Base-by-base conservation (phyloP, 2,329 filamentous ascomycete genomes). In the Pestalotiopsis sp. region DNA sequence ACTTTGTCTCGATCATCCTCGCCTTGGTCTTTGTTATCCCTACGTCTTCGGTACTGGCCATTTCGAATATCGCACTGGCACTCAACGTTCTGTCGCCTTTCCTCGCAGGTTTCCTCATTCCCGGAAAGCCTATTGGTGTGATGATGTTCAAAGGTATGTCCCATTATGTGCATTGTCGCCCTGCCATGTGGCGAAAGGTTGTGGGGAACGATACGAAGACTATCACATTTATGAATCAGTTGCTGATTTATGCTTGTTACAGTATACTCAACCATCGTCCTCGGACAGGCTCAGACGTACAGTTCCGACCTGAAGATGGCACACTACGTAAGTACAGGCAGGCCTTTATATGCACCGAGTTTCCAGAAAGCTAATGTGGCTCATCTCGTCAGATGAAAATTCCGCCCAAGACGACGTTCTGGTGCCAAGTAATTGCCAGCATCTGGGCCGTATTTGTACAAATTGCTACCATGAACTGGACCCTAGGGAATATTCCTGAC, bases 91-190 rank as follows among this genome's bases (percentile, higher is more conserved):
- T 88, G 39, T 83, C 85, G 1, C 84, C 86, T 62, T 86, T 87
- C 71, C 80, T 89, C 27, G 84, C 87, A 5, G 87, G 87, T 1
- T 90, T 90, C 74, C 85, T 90, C 78, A 83, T 87, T 68, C 88
- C 89, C 0, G 89, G 87, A 1, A 78, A 79, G 6, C 86, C 86
- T 0, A 83, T 88, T 67, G 86, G 82, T 3, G 84, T 87, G 75
- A 88, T 89, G 85, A 78, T 87, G 66, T 87, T 88, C 80, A 87
- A 87, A 73, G 58, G 66, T 67, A 56, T 36, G 57, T 59, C n/a
- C 9, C 2, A 41, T 36, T 41, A 17, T 25, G 1, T 41, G 11
- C 4, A 20, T 14, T 13, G 1, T 17, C 9, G 27, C 11, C n/a
- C 9, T n/a, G 11, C 31, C 36, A 63, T 63, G 3, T 12, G 39